A percentile compares a stretch with the other conserved stretches of the same genome.
Conservation (phyloP, 345 rosid genomes). For the Camelina laxa region DNA sequence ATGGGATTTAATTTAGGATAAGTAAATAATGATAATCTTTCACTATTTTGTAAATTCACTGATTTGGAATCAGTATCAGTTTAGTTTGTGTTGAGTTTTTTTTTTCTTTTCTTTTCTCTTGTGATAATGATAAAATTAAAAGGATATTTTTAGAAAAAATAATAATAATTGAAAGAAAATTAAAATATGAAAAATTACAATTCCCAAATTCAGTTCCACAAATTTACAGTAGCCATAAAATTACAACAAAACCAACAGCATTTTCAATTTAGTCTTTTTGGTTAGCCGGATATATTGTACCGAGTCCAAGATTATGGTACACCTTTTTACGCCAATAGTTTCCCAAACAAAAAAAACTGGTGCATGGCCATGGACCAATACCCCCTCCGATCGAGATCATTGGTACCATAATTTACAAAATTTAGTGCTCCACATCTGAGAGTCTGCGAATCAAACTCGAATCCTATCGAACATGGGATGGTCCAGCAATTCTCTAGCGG, state of each 20-base stretch:
- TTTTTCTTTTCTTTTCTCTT: no score
- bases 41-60: neutral
- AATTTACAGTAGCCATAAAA: constrained; percentile 19
- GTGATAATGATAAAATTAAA: no score
- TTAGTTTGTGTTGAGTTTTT: no score
- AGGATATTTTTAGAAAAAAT: no score
- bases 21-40: neutral
- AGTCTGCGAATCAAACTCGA: constrained; percentile 31
- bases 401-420: constrained; percentile 42
- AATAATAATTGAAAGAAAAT: no score
- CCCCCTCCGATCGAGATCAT: neutral
- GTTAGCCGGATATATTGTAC: neutral
- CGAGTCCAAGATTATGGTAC: constrained; percentile 2
- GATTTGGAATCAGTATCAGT: neutral
- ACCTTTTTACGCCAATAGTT: constrained; percentile 3
- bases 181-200: neutral
- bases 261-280: neutral
- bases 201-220: neutral
- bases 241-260: constrained; percentile 2
- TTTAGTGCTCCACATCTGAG: constrained; percentile 6
- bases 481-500: constrained; percentile 64
- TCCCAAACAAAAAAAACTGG: neutral
- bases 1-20: neutral
- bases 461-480: constrained; percentile 70
- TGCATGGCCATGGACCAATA: neutral